A percentile compares a stretch with the other conserved stretches of the same genome.
These are phyloP conservation scores for Cercospora sojina DNA, from an alignment of 2,329 filamentous ascomycete species.

Conservation along the genomic window DNA sequence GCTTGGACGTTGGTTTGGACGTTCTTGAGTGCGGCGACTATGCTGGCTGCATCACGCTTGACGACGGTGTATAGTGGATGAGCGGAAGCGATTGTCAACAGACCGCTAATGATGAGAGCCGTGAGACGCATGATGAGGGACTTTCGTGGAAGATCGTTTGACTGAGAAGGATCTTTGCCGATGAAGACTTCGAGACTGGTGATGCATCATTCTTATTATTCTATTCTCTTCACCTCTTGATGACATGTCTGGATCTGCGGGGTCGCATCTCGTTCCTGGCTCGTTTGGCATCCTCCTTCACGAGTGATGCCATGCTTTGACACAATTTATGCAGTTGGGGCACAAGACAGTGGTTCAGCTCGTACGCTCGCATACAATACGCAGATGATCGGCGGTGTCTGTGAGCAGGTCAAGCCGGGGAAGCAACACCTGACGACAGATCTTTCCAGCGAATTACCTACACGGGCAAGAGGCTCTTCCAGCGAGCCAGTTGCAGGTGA, in stretches of 20 bases:
- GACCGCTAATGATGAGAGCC: conserved; percentile 10
- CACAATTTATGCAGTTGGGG: not conserved
- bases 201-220: not conserved
- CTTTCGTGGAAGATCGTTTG: not conserved
- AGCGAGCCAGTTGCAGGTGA: not conserved
- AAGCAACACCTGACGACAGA: not conserved
- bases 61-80: conserved; percentile 13
- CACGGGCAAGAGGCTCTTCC: not conserved
- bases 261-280: not conserved
- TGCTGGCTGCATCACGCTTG: conserved; percentile 21
- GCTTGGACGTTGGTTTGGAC: conserved; percentile 20
- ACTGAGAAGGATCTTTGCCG: not conserved
- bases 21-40: conserved; percentile 17
- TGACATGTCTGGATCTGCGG: not conserved
- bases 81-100: conserved; percentile 17
- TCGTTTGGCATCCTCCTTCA: not conserved
- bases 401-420: conserved; percentile 6
- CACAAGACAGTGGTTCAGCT: not conserved
- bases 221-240: not conserved
- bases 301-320: conserved; percentile 4
- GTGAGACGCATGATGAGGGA: conserved; percentile 6
- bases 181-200: not conserved
- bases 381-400: not conserved
- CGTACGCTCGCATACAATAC: not conserved
- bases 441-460: not conserved